phyloP scores from a whole-genome alignment of 2,329 filamentous ascomycete species.

The Trichoderma gracile region DNA sequence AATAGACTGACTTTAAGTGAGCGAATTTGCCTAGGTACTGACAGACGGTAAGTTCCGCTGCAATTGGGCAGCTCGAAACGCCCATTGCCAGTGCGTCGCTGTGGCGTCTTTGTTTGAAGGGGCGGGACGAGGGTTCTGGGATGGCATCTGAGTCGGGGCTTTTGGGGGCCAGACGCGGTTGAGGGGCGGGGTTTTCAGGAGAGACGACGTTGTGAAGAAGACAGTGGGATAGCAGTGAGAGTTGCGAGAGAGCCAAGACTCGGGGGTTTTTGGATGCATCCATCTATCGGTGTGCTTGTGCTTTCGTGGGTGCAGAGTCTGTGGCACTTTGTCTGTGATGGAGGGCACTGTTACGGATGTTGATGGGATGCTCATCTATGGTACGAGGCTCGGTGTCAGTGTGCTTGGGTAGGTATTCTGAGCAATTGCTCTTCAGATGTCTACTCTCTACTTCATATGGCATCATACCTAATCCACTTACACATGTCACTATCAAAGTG shows the following conservation, averaged over 20 bases:
- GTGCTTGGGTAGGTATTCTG: too few species aligned
- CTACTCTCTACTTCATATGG: too few species aligned
- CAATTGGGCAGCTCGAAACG: conserved; percentile 1
- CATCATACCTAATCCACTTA: too few species aligned
- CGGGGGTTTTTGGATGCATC: neutral
- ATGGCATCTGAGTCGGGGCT: neutral
- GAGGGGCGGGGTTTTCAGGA: neutral
- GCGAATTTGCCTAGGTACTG: conserved; percentile 10
- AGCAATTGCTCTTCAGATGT: too few species aligned
- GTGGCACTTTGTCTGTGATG: neutral
- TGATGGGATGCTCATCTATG: neutral
- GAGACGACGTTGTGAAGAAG: neutral
- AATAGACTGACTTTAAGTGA: neutral
- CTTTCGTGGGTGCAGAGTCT: neutral
- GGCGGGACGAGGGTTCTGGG: neutral
- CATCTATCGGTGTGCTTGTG: conserved; percentile 12
- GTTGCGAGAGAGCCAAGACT: neutral
- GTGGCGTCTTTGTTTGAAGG: conserved; percentile 14
- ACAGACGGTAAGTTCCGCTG: neutral
- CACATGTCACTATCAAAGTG: too few species aligned
- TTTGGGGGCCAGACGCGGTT: neutral
- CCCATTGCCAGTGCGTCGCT: conserved; percentile 9
- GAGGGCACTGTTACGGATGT: neutral
- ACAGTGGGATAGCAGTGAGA: too few species aligned
- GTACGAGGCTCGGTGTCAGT: too few species aligned